Evolutionary conservation across 2,329 filamentous ascomycete genomes (phyloP), one percentile per base, ranked within the genome.

Genomic region (Apiospora kogelbergensis): DNA sequence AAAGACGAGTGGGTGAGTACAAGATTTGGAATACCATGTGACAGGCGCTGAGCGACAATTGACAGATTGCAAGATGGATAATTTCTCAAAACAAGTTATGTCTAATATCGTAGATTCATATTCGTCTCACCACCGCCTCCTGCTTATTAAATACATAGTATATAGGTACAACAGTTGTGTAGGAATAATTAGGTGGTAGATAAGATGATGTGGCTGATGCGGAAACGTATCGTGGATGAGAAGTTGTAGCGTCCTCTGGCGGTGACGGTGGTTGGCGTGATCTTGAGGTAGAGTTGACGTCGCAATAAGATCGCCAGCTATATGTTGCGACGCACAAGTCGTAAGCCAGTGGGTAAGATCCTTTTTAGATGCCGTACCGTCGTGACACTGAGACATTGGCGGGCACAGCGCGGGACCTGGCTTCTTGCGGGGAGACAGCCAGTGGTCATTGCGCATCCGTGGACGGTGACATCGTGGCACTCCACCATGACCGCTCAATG

Each of bases 51-150:
- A 33, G 33, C n/a, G 30, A 37, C 30, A 37, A 13, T 7, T n/a
- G 53, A n/a, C 53, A n/a, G 37, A 3, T 37, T 2, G 3, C 17
- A n/a, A 45, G 6, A 6, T 9, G 53, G 26, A 60, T 7, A 17
- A 37, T 60, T 37, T 33, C 6, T 6, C 5, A 20, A 11, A 33
- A 37, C 9, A 60, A 37, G 26, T 17, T 37, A n/a, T 30, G 20
- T 60, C 53, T 60, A 60, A 60, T 37, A 60, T 37, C 30, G 30
- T 60, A 37, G 53, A 37, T 60, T 60, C 53, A 60, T 60, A 20
- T 33, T 57, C 17, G 20, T 60, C 53, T 60, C 26, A 37, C 17
- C 9, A 15, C 53, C 30, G 10, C n/a, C 53, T 60, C 53, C 53
- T 37, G 26, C 17, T 60, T 37, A 60, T 60, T 60, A 37, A 60